Evolutionary conservation across 2,329 filamentous ascomycete genomes (phyloP), one percentile per base, ranked within the genome.

Genomic region (Myrmaecium sp.): DNA sequence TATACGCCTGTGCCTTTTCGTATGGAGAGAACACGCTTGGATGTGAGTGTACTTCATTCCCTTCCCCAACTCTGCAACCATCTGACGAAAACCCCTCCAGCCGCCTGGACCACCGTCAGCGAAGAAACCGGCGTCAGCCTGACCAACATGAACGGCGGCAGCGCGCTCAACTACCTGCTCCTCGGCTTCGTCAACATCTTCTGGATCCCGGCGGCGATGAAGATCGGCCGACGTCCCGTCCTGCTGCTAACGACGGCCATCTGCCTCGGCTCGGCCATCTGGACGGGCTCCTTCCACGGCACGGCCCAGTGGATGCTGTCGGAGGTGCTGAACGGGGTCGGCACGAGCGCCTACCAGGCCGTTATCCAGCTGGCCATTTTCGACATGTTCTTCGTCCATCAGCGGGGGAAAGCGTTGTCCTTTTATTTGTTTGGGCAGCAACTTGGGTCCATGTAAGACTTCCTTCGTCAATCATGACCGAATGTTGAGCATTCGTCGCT

Each of bases 181-280:
- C 36, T 56, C 13, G 52, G 51, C 4, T 51, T 56, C 23, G 44
- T 52, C 34, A 57, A 56, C 23, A 47, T 57, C 17, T 48, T 54
- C 30, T 55, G 51, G 48, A 52, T 52, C 29, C 49, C 49, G 2
- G 35, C 44, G 10, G 47, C 47, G 1, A 37, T 52, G 30, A 46
- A 45, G 19, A 35, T 56, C 19, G 54, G 54, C 11, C 54, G 55
- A 22, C 47, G 53, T 5, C 46, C 51, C 12, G 46, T 54, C 9
- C 50, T 49, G 20, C 42, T 55, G 4, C 21, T 44, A 5, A 54
- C 44, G 14, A 39, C 49, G 17, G 25, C 46, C 3, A 39, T 54
- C 6, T 44, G 47, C 14, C 32, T 44, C 1, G 36, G 29, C 6
- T 36, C 42, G 5, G 44, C 37, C 17, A 30, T 53, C n/a, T 54